These are phyloP conservation scores for Camelina laxa DNA, from an alignment of 345 rosid genomes.

Conservation along the genomic window DNA sequence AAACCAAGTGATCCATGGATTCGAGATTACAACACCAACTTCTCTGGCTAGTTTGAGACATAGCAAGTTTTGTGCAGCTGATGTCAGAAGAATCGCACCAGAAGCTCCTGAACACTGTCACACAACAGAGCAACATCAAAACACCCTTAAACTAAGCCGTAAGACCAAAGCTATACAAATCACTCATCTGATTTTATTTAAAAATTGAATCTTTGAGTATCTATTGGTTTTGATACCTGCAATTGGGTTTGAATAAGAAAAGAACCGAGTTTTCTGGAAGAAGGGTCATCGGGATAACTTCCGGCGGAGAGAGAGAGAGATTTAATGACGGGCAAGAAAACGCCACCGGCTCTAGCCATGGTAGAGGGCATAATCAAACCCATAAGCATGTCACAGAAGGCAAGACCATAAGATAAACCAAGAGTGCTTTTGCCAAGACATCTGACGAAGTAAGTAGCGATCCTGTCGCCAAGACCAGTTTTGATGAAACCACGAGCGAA, in stretches of 20 bases:
- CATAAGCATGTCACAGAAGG: slow-evolving; percentile 79
- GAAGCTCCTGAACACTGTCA: slow-evolving; percentile 77
- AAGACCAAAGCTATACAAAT: neutral
- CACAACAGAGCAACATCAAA: slow-evolving; percentile 34
- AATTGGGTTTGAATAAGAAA: slow-evolving; percentile 77
- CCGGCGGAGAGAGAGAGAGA: slow-evolving; percentile 82
- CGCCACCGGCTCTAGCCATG: slow-evolving; percentile 93
- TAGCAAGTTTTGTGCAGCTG: slow-evolving; percentile 93
- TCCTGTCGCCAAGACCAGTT: slow-evolving; percentile 90
- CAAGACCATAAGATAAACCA: slow-evolving; percentile 85
- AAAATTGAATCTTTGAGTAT: too few species aligned
- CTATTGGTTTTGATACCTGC: slow-evolving; percentile 55
- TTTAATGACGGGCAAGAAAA: slow-evolving; percentile 90
- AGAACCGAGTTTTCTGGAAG: slow-evolving; percentile 75
- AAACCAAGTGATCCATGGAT: slow-evolving; percentile 96
- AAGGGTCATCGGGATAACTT: slow-evolving; percentile 68
- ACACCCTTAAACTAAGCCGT: neutral
- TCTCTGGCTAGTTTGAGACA: slow-evolving; percentile 95
- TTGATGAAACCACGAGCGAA: slow-evolving; percentile 97
- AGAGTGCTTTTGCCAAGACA: slow-evolving; percentile 89
- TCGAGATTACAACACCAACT: slow-evolving; percentile 74
- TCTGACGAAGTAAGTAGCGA: slow-evolving; percentile 93
- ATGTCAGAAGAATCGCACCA: slow-evolving; percentile 91
- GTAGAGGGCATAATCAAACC: slow-evolving; percentile 96
- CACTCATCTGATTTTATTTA: too few species aligned